phyloP scores from a whole-genome alignment of 805 yeast genomes.

The Torulaspora microellipsoides region DNA sequence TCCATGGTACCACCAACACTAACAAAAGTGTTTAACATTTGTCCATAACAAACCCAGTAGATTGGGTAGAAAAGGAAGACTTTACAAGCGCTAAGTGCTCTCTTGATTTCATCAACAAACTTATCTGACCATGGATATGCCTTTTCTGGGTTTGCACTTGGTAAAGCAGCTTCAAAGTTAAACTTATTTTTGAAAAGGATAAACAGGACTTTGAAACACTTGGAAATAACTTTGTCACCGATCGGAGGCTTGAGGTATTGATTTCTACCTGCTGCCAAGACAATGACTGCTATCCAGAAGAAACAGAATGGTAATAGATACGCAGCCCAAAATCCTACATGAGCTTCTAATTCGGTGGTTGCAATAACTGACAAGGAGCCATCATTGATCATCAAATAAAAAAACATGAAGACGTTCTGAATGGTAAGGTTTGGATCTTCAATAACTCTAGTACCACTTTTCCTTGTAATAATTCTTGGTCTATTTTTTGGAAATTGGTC shows the following conservation, averaged over 20 bases:
- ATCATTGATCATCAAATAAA: slow-evolving; percentile 70
- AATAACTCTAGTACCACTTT: slow-evolving; percentile 63
- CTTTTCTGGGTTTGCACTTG: slow-evolving; percentile 46
- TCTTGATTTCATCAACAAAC: slow-evolving; percentile 67
- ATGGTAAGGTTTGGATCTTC: slow-evolving; percentile 65
- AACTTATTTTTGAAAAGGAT: slow-evolving; percentile 45
- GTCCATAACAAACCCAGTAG: slow-evolving; percentile 70
- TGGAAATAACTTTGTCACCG: slow-evolving; percentile 54
- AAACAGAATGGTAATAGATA: slow-evolving; percentile 66
- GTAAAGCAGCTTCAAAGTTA: slow-evolving; percentile 53
- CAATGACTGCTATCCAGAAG: slow-evolving; percentile 55
- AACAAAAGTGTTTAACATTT: slow-evolving; percentile 68
- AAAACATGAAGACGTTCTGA: slow-evolving; percentile 70
- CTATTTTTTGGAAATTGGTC: slow-evolving; percentile 62
- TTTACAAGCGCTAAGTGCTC: slow-evolving; percentile 66
- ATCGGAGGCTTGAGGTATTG: slow-evolving; percentile 57
- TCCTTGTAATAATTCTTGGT: slow-evolving; percentile 53
- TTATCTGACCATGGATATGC: slow-evolving; percentile 57
- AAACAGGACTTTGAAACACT: slow-evolving; percentile 44
- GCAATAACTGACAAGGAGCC: slow-evolving; percentile 75
- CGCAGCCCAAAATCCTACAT: slow-evolving; percentile 71
- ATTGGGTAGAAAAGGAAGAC: slow-evolving; percentile 68
- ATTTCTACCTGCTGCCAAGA: slow-evolving; percentile 50
- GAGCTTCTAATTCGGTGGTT: slow-evolving; percentile 65
- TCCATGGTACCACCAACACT: slow-evolving; percentile 74